Base-by-base conservation (phyloP, 345 rosid genomes). In the Kernera saxatilis region DNA sequence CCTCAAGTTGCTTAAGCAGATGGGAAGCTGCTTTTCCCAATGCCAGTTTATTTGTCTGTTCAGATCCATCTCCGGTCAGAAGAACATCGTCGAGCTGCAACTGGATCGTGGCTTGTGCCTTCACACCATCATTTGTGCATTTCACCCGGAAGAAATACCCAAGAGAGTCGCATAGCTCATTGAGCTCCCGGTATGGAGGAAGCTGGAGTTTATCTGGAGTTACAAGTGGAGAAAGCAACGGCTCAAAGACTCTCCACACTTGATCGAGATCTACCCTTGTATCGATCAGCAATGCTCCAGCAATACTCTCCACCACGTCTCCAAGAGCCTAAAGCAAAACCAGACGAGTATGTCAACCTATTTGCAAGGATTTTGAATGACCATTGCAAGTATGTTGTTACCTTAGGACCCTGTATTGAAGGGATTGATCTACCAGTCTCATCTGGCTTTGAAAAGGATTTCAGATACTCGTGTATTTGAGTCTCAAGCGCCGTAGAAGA, bases 251-350 rank as follows among this genome's bases (percentile, higher is more conserved):
- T 80, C 78, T 85, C 99, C 96, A 91, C 18, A 93, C 90, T 70
- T 82, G 79, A 48, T 87, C 88, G 11, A 91, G 86, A 76, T 86
- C 80, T 63, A 91, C 79, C 37, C 76, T 83, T 14, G 89, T 72
- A 81, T 93, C 96, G n/a, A 93, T 75, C 63, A 91, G 57, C 43
- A 91, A 76, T 43, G 97, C 99, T 39, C 96, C 96, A 2, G 87
- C 86, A 22, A 93, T 88, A 73, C 97, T 91, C 78, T 93, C 96
- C 79, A 91, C 79, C 76, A 91, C 13, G 75, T 93, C 99, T 22
- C 96, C 99, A 70, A 91, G 97, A 73, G 90, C 91, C 98, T 91
- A 75, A 43, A 51, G 55, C 55, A 69, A 77, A 64, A 36, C 40
- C 40, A 57, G 51, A 69, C 3, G 32, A 33, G 1, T 6, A 43